Percentiles rank a stretch among this genome's conserved stretches.
Conservation (phyloP, 495 filamentous ascomycete species). For the Pseudomonodictys pantanalensis region DNA sequence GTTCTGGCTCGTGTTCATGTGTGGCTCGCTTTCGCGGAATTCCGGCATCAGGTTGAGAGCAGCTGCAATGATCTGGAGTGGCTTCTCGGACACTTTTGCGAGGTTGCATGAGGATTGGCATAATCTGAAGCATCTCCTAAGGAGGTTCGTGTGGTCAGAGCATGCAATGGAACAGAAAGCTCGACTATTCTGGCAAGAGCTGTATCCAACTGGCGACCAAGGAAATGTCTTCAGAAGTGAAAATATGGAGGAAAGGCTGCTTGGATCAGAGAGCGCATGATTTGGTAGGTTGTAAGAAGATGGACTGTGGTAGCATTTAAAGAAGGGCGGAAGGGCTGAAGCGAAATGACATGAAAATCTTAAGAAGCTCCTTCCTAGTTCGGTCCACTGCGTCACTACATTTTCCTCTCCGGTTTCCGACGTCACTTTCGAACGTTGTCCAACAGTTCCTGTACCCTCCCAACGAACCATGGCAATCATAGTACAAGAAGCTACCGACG, state of each 20-base stretch:
- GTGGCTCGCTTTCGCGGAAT: not conserved
- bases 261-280: not conserved
- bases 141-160: slow-evolving; percentile 11
- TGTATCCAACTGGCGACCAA: slow-evolving; percentile 2
- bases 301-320: too few relatives aligned
- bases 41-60: not conserved
- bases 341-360: not conserved
- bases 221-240: not conserved
- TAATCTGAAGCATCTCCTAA: not conserved
- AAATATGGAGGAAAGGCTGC: not conserved
- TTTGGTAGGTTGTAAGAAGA: too few relatives aligned
- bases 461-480: slow-evolving; percentile 8
- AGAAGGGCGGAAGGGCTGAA: not conserved
- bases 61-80: not conserved
- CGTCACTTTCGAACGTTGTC: not conserved
- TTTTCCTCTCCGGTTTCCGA: not conserved
- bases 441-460: not conserved
- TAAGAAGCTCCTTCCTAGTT: not conserved
- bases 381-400: not conserved
- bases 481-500: slow-evolving; percentile 18
- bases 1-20: slow-evolving; percentile 5
- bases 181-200: slow-evolving; percentile 7
- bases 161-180: slow-evolving; percentile 2
- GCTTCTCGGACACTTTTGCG: not conserved
- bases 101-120: not conserved